Percentiles rank a stretch among this genome's conserved stretches.
These are phyloP conservation scores for Dicorynia guianensis DNA, from an alignment of 306 rosid genomes.

Conservation along the genomic window DNA sequence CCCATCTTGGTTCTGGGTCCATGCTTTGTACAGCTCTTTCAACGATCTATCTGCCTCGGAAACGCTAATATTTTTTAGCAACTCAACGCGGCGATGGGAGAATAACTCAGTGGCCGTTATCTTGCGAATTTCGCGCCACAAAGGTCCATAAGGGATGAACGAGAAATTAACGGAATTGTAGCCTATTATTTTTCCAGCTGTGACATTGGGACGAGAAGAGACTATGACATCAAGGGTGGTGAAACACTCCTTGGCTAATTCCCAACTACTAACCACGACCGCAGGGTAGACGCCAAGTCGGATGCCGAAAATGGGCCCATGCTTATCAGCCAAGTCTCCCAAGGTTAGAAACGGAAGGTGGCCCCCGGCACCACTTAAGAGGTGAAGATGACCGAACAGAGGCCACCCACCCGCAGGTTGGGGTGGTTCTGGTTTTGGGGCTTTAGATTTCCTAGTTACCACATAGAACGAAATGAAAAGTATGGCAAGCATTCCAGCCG, in stretches of 20 bases:
- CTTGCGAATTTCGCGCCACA: background rate
- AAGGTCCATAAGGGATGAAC: background rate
- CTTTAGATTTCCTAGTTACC: too few species aligned
- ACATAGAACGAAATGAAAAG: too few species aligned
- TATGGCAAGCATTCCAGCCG: too few species aligned
- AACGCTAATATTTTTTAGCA: slow-evolving; percentile 34
- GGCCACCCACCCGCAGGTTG: background rate
- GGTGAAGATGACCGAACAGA: background rate
- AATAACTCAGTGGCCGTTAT: background rate
- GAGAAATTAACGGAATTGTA: background rate
- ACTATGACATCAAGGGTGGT: background rate
- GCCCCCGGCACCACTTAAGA: background rate
- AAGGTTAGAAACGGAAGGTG: too few species aligned
- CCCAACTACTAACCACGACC: background rate
- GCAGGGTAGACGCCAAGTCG: background rate
- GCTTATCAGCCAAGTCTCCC: too few species aligned
- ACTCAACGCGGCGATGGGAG: slow-evolving; percentile 39
- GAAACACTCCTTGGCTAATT: background rate
- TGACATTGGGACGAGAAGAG: background rate
- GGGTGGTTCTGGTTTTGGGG: background rate
- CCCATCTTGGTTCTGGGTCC: background rate
- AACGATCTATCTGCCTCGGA: slow-evolving; percentile 39
- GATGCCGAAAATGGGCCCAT: too few species aligned
- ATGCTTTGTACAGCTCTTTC: slow-evolving; percentile 26
- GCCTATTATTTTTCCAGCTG: background rate